Evolutionary conservation across 805 yeast species (phyloP).

Genomic region (Blastobotrys muscicola): DNA sequence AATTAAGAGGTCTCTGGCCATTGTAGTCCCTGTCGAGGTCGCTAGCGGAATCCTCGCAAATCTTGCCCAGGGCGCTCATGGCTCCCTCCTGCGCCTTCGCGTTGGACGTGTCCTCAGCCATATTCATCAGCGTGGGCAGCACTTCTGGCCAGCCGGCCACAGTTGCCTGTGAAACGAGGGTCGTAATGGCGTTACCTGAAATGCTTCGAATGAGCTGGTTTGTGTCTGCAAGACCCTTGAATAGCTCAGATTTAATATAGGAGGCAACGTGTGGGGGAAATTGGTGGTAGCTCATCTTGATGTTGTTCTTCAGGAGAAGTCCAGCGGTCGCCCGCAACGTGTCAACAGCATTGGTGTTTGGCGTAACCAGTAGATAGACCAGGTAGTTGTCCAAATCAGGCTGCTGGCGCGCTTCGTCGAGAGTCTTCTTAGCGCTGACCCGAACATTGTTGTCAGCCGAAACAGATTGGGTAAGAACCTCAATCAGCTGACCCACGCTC

Average conservation of each 20-base stretch:
- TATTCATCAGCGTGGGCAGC: conserved; percentile 55
- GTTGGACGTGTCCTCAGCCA: conserved; percentile 43
- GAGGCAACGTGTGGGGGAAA: conserved; percentile 27
- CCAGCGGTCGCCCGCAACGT: conserved; percentile 85
- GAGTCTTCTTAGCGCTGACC: conserved; percentile 59
- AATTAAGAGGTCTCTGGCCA: conserved; percentile 58
- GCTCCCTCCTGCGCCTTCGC: conserved; percentile 60
- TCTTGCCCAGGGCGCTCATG: conserved; percentile 69
- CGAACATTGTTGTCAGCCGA: conserved; percentile 49
- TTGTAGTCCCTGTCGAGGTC: conserved; percentile 55
- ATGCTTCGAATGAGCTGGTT: conserved; percentile 68
- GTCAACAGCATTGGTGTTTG: conserved; percentile 36
- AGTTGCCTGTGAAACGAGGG: conserved; percentile 62
- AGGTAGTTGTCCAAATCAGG: conserved; percentile 79
- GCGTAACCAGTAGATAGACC: conserved; percentile 53
- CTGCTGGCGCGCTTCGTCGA: conserved; percentile 57
- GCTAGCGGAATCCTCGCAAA: conserved; percentile 78
- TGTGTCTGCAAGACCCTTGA: conserved; percentile 42
- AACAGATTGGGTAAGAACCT: conserved; percentile 61
- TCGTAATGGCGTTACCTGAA: conserved; percentile 83
- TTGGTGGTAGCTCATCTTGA: conserved; percentile 32
- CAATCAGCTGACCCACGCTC: conserved; percentile 53
- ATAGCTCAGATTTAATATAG: conserved; percentile 37
- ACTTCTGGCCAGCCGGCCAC: conserved; percentile 64
- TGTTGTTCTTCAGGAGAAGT: conserved; percentile 65